Percentiles rank a stretch among this genome's conserved stretches.
These are phyloP conservation scores for Boletus rex-veris DNA, from an alignment of 768 basidiomycete genomes.

Conservation along the genomic window DNA sequence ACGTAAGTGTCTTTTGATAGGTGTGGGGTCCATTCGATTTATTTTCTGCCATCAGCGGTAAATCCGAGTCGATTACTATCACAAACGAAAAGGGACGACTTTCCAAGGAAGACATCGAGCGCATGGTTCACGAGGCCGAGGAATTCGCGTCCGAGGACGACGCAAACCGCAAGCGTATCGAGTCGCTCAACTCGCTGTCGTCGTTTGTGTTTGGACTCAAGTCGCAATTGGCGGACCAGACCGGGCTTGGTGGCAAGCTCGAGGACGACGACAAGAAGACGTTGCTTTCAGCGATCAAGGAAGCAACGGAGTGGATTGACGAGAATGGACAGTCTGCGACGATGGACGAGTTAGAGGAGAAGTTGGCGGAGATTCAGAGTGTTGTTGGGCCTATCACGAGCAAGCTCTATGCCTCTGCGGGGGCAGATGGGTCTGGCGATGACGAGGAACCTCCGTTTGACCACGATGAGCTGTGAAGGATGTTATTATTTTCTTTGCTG, in stretches of 20 bases:
- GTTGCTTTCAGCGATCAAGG: slow-evolving; percentile 78
- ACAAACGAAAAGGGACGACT: slow-evolving; percentile 96
- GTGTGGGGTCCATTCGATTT: background rate
- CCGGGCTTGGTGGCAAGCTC: slow-evolving; percentile 61
- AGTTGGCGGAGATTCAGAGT: slow-evolving; percentile 71
- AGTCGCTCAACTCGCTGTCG: slow-evolving; percentile 78
- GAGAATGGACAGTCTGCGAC: slow-evolving; percentile 71
- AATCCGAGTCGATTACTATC: slow-evolving; percentile 88
- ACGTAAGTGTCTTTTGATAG: slow-evolving; percentile 49
- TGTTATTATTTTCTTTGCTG: slow-evolving; percentile 10
- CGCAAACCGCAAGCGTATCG: slow-evolving; percentile 77
- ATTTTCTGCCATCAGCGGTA: slow-evolving; percentile 47
- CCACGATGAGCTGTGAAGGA: slow-evolving; percentile 52
- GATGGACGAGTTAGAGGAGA: slow-evolving; percentile 90
- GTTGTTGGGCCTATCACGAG: slow-evolving; percentile 82
- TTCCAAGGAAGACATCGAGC: slow-evolving; percentile 86
- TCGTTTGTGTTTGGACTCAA: slow-evolving; percentile 81
- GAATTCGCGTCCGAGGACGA: slow-evolving; percentile 82
- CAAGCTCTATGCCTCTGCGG: slow-evolving; percentile 62
- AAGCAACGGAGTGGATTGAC: slow-evolving; percentile 73
- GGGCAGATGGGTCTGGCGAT: slow-evolving; percentile 33
- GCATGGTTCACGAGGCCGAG: slow-evolving; percentile 67
- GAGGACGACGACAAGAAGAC: slow-evolving; percentile 80
- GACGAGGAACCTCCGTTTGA: slow-evolving; percentile 43
- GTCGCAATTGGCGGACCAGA: slow-evolving; percentile 69